These are phyloP conservation scores for Agaricales sp. DNA, from an alignment of 1,284 basidiomycete species.

Conservation along the genomic window DNA sequence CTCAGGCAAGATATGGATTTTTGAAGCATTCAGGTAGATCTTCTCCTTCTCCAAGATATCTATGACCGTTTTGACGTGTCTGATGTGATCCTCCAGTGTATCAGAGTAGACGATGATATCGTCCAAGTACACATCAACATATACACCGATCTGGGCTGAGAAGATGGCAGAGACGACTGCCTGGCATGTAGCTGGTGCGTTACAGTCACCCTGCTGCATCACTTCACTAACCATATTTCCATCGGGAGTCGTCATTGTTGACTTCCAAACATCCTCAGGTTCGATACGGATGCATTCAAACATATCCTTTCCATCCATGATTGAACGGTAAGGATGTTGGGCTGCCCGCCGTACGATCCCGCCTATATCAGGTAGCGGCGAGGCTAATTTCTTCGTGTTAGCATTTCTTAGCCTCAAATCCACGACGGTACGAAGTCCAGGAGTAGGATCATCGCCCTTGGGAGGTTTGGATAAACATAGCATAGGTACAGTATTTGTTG, in stretches of 20 bases:
- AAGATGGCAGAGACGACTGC: constrained; percentile 18
- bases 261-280: constrained; percentile 13
- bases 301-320: constrained; percentile 11
- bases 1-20: constrained; percentile 21
- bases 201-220: constrained; percentile 23
- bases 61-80: constrained; percentile 14
- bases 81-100: constrained; percentile 18
- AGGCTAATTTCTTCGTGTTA: constrained; percentile 18
- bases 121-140: constrained; percentile 24
- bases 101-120: constrained; percentile 27
- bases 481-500: constrained; percentile 12
- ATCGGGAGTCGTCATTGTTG: constrained; percentile 16
- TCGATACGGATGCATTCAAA: constrained; percentile 14
- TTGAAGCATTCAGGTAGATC: constrained; percentile 18
- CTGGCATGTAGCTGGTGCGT: constrained; percentile 22
- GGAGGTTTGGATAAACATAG: constrained; percentile 17
- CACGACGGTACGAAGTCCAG: constrained; percentile 17
- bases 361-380: constrained; percentile 18
- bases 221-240: constrained; percentile 17
- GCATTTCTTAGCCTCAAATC: constrained; percentile 17
- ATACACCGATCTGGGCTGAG: constrained; percentile 15
- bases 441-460: constrained; percentile 14
- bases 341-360: no score
- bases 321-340: no score
- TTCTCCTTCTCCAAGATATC: constrained; percentile 11